Evolutionary conservation across 495 filamentous ascomycete species (phyloP).

Genomic region (Acidiella bohemica): DNA sequence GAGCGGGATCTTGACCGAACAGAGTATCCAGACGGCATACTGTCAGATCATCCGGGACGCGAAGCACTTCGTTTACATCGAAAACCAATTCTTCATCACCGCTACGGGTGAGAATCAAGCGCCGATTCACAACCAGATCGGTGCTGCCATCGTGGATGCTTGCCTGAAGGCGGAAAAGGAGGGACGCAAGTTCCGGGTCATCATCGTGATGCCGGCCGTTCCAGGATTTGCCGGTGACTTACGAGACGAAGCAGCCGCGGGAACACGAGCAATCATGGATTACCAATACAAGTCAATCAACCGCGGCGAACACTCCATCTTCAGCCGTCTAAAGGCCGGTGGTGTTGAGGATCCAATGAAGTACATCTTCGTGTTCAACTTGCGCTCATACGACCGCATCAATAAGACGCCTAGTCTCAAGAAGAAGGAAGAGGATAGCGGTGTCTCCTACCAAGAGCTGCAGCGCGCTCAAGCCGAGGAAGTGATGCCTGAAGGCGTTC

Average conservation of each 20-base stretch:
- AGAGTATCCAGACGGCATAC: slow-evolving; percentile 89
- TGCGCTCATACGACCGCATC: slow-evolving; percentile 78
- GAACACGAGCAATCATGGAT: slow-evolving; percentile 89
- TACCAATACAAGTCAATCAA: slow-evolving; percentile 96
- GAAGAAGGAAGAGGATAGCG: slow-evolving; percentile 61
- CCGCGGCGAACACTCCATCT: slow-evolving; percentile 82
- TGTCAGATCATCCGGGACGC: slow-evolving; percentile 70
- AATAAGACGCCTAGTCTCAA: slow-evolving; percentile 60
- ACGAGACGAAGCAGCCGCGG: slow-evolving; percentile 62
- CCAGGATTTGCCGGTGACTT: slow-evolving; percentile 92
- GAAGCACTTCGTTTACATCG: slow-evolving; percentile 87
- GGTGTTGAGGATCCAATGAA: slow-evolving; percentile 70
- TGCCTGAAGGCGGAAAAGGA: slow-evolving; percentile 70
- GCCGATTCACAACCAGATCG: slow-evolving; percentile 79
- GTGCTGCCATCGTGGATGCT: slow-evolving; percentile 78
- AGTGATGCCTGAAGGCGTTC: slow-evolving; percentile 63
- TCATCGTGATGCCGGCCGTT: slow-evolving; percentile 77
- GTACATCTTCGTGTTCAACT: slow-evolving; percentile 83
- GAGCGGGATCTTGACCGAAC: slow-evolving; percentile 79
- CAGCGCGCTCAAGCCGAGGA: slow-evolving; percentile 77
- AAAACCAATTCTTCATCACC: slow-evolving; percentile 97
- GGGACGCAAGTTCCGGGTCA: slow-evolving; percentile 77
- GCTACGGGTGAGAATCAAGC: slow-evolving; percentile 77
- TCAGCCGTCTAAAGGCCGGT: slow-evolving; percentile 57
- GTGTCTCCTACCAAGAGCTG: slow-evolving; percentile 69